Evolutionary conservation across 139 green algal genomes (phyloP).

Genomic region (Haematococcus sp.): DNA sequence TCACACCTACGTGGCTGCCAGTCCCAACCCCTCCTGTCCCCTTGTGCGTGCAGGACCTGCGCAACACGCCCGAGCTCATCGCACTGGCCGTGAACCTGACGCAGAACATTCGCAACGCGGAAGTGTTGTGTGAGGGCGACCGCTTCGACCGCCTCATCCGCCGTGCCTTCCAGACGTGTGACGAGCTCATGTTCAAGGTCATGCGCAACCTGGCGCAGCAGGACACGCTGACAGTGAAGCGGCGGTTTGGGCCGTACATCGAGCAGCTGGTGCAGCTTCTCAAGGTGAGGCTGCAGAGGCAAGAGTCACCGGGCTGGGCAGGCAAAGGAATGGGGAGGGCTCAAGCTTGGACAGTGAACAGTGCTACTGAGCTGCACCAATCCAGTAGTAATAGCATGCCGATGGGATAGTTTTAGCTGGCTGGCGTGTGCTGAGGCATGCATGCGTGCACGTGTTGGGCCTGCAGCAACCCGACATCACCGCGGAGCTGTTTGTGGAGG

Average conservation of each 20-base stretch:
- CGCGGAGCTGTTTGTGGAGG: conserved; percentile 69
- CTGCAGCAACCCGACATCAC: conserved; percentile 51
- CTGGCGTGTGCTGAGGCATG: too few species aligned
- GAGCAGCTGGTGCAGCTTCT: conserved; percentile 61
- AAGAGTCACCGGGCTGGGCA: too few species aligned
- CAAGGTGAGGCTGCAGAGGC: too few species aligned
- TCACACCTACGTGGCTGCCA: too few species aligned
- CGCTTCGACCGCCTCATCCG: conserved; percentile 66
- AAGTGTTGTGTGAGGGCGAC: conserved; percentile 65
- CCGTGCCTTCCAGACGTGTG: conserved; percentile 49
- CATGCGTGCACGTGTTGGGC: neutral
- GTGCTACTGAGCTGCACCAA: too few species aligned
- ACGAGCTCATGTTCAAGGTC: conserved; percentile 80
- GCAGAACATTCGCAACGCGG: conserved; percentile 65
- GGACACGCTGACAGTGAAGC: conserved; percentile 45
- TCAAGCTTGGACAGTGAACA: neutral
- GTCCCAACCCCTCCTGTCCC: neutral
- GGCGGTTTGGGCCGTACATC: conserved; percentile 63
- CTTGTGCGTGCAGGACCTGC: conserved; percentile 43
- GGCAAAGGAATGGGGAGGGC: too few species aligned
- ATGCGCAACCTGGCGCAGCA: conserved; percentile 56
- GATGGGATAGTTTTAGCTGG: too few species aligned
- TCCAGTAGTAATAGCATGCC: too few species aligned
- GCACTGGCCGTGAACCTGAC: conserved; percentile 83
- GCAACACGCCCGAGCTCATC: conserved; percentile 73